These are phyloP conservation scores for Saccharomyces jurei DNA, from an alignment of 805 yeast species.

Conservation along the genomic window DNA sequence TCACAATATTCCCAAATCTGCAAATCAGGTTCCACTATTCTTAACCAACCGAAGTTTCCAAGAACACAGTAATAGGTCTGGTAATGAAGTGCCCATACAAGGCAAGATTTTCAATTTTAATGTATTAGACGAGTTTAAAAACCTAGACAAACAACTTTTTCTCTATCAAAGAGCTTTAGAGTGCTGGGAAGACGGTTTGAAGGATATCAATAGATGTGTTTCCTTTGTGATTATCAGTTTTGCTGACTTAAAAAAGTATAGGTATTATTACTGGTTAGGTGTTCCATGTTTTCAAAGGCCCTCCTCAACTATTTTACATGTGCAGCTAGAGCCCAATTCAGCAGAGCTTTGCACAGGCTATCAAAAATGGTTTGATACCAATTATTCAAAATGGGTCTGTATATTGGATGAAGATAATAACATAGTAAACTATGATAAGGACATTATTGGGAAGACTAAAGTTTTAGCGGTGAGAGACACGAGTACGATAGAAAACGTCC, in stretches of 20 bases:
- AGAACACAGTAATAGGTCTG: background rate
- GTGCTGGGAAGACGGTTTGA: conserved; percentile 24
- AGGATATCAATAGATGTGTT: conserved; percentile 21
- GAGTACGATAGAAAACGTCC: conserved; percentile 29
- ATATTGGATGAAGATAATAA: conserved; percentile 13
- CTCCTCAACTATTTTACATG: conserved; percentile 1
- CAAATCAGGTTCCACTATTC: conserved; percentile 15
- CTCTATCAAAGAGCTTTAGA: conserved; percentile 36
- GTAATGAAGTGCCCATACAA: conserved; percentile 7
- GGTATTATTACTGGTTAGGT: conserved; percentile 84
- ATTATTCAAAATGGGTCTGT: conserved; percentile 25
- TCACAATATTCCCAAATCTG: conserved; percentile 7
- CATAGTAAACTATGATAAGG: conserved; percentile 14
- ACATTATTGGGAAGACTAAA: conserved; percentile 4
- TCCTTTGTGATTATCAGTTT: conserved; percentile 52
- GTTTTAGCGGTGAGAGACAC: conserved; percentile 36
- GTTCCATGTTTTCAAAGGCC: conserved; percentile 50
- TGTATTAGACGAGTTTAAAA: conserved; percentile 79
- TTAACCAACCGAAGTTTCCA: conserved; percentile 31
- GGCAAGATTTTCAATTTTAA: conserved; percentile 57
- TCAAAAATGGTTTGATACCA: conserved; percentile 14
- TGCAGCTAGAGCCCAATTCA: background rate
- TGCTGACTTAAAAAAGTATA: conserved; percentile 84
- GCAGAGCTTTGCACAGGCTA: conserved; percentile 2
- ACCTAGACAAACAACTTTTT: conserved; percentile 51